Conservation (phyloP, 768 basidiomycete genomes). For the Naganishia kalamii region DNA sequence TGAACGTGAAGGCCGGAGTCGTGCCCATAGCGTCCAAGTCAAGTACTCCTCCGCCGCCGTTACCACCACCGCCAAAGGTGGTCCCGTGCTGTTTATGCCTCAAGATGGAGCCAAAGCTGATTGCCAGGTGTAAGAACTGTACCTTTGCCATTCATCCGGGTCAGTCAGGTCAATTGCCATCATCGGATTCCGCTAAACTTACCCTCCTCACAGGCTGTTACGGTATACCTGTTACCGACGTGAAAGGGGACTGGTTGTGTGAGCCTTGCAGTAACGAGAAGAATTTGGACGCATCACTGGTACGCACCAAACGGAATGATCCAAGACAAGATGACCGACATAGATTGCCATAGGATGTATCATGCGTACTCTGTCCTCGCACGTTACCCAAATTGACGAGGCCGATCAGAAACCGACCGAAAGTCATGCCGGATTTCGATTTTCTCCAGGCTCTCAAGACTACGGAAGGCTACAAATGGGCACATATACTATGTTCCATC, state of each 20-base stretch:
- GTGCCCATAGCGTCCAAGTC: conserved; percentile 47
- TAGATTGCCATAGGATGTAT: conserved; percentile 56
- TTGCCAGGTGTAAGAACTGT: conserved; percentile 76
- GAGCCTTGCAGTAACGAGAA: conserved; percentile 82
- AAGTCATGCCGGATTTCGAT: conserved; percentile 36
- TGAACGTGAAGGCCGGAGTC: background rate
- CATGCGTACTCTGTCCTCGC: conserved; percentile 78
- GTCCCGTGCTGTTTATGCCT: conserved; percentile 65
- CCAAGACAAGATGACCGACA: background rate
- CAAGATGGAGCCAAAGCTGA: conserved; percentile 64
- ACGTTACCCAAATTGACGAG: conserved; percentile 51
- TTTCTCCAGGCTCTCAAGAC: conserved; percentile 72
- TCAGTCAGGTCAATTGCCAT: conserved; percentile 40
- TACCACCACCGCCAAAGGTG: conserved; percentile 38
- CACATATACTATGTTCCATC: conserved; percentile 79
- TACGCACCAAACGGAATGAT: conserved; percentile 45
- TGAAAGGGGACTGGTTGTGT: conserved; percentile 71
- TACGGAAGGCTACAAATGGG: conserved; percentile 89
- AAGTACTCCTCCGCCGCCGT: conserved; percentile 58
- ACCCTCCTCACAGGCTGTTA: conserved; percentile 53
- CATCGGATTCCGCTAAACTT: background rate
- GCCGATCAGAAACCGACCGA: conserved; percentile 5
- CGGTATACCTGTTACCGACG: conserved; percentile 58
- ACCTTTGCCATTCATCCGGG: conserved; percentile 74
- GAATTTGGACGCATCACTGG: conserved; percentile 71